Evolutionary conservation across 164 flowering plant species (phyloP).

Genomic region (Nelumbo lutea): DNA sequence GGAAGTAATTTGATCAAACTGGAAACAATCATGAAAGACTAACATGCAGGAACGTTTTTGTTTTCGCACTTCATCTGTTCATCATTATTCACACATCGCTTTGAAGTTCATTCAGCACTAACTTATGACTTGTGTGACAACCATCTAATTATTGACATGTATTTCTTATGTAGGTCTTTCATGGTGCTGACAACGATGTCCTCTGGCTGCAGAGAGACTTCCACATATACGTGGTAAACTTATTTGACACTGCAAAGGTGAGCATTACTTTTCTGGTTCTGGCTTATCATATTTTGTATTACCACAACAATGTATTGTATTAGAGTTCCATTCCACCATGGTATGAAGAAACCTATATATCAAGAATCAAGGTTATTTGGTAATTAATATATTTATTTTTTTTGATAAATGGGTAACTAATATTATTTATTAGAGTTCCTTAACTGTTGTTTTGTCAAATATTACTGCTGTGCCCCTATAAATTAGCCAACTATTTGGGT

Average conservation of each 20-base stretch:
- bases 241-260: slow-evolving; percentile 96
- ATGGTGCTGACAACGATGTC: slow-evolving; percentile 96
- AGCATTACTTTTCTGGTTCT: slow-evolving; percentile 2
- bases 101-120: background rate
- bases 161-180: slow-evolving; percentile 65
- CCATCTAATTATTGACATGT: background rate
- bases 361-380: background rate
- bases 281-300: no score
- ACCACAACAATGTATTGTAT: background rate
- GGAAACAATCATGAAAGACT: no score
- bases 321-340: background rate
- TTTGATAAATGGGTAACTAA: no score
- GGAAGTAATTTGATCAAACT: no score
- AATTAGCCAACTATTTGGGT: background rate
- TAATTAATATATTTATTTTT: background rate
- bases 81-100: background rate
- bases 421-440: no score
- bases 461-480: background rate
- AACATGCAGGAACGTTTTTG: no score
- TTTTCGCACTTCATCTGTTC: no score
- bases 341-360: background rate
- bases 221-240: slow-evolving; percentile 86
- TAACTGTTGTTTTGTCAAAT: background rate
- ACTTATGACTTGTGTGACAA: background rate
- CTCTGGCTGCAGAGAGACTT: slow-evolving; percentile 96